A percentile compares a stretch with the other conserved stretches of the same genome.
Conservation (phyloP, 257 asterid genomes). For the Handroanthus guayacan region DNA sequence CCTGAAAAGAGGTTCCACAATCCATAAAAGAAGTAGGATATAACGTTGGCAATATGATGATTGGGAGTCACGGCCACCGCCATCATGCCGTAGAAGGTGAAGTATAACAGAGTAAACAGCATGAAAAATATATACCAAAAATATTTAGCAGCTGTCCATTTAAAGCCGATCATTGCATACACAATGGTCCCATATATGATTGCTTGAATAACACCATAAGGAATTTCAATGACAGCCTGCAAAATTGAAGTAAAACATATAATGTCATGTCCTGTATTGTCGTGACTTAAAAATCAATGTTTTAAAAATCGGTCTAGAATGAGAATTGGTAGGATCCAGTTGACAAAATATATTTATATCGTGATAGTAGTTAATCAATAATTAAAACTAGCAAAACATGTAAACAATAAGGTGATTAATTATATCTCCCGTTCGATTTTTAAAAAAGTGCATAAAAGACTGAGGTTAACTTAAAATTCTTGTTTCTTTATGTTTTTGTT, state of each 20-base stretch:
- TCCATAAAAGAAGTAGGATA: conserved; percentile 36
- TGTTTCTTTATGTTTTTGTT: neutral
- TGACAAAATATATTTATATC: too few relatives aligned
- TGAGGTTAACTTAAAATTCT: too few relatives aligned
- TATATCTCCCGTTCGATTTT: too few relatives aligned
- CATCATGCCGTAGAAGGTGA: conserved; percentile 60
- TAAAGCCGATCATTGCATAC: conserved; percentile 56
- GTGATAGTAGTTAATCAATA: too few relatives aligned
- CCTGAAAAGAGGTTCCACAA: conserved; percentile 53
- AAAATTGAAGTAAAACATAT: neutral
- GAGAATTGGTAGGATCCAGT: too few relatives aligned
- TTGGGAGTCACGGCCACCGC: conserved; percentile 49
- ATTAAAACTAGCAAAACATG: neutral
- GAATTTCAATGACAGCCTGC: conserved; percentile 53
- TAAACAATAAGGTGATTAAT: too few relatives aligned
- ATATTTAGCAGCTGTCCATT: conserved; percentile 51
- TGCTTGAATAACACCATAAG: conserved; percentile 45
- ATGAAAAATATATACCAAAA: conserved; percentile 51
- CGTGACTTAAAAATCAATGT: neutral
- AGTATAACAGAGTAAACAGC: conserved; percentile 44
- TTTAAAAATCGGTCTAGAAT: too few relatives aligned
- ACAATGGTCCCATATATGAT: conserved; percentile 50
- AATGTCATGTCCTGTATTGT: neutral
- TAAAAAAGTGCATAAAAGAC: too few relatives aligned
- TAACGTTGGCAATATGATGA: conserved; percentile 42